phyloP scores from a whole-genome alignment of 1,284 basidiomycete genomes.

The Polyporus tsugae region DNA sequence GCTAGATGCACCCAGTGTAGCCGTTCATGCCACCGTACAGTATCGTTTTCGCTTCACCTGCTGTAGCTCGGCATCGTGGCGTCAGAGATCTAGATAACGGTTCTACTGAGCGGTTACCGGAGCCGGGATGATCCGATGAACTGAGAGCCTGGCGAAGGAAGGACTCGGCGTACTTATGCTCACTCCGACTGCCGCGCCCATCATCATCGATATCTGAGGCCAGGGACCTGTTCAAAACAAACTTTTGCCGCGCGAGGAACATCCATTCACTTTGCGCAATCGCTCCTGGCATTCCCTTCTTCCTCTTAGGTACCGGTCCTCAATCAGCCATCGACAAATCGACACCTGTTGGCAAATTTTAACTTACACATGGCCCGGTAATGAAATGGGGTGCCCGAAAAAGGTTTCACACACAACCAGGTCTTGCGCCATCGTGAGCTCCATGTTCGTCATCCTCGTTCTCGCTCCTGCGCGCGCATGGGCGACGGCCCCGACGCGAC shows the following conservation, averaged over 20 bases:
- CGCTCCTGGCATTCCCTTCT: background rate
- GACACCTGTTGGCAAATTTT: background rate
- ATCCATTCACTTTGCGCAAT: background rate
- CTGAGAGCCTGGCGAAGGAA: background rate
- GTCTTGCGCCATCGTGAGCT: background rate
- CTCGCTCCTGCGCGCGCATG: background rate
- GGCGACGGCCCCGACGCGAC: background rate
- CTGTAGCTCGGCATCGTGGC: background rate
- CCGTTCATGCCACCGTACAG: constrained; percentile 12
- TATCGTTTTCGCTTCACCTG: background rate
- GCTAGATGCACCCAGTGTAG: constrained; percentile 30
- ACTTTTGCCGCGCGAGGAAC: background rate
- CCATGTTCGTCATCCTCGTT: background rate
- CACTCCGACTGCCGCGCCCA: background rate
- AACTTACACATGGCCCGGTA: background rate
- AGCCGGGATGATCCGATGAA: background rate
- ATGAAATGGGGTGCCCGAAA: background rate
- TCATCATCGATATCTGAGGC: background rate
- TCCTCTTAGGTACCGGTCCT: background rate
- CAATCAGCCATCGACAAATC: background rate
- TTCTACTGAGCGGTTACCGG: background rate
- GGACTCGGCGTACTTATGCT: background rate
- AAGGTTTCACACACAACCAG: background rate
- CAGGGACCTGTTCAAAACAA: too few species aligned
- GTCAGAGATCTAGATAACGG: background rate